Percentiles rank a stretch among this genome's conserved stretches.
Conservation (phyloP, 768 basidiomycete genomes). For the Lyophyllum atratum region DNA sequence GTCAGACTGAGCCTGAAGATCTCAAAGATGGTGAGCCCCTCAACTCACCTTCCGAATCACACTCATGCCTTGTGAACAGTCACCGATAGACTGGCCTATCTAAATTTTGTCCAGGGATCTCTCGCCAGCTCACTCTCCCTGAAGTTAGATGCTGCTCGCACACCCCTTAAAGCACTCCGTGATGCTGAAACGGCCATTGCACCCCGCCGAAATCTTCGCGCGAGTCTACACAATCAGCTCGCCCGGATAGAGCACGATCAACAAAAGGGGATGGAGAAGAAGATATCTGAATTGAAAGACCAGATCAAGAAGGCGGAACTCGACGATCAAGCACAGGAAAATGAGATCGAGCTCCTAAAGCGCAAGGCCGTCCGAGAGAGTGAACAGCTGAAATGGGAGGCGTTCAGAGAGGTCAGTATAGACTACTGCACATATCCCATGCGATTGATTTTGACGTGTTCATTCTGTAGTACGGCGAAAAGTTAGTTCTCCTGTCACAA, state of each 20-base stretch:
- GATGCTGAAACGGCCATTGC: slow-evolving; percentile 63
- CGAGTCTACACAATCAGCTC: slow-evolving; percentile 60
- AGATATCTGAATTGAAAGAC: slow-evolving; percentile 67
- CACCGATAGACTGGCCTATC: slow-evolving; percentile 78
- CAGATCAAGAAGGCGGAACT: slow-evolving; percentile 66
- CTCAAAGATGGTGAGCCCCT: slow-evolving; percentile 68
- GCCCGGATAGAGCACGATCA: slow-evolving; percentile 65
- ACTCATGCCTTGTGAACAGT: slow-evolving; percentile 40
- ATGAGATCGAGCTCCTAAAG: slow-evolving; percentile 70
- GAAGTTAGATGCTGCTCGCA: slow-evolving; percentile 65
- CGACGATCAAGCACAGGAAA: slow-evolving; percentile 68
- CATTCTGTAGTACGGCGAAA: slow-evolving; percentile 72
- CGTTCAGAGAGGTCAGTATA: slow-evolving; percentile 67
- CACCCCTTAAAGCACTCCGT: slow-evolving; percentile 69
- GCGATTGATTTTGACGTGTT: slow-evolving; percentile 1
- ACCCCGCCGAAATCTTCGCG: slow-evolving; percentile 65
- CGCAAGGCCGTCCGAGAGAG: slow-evolving; percentile 77
- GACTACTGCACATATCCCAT: neutral
- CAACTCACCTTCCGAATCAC: slow-evolving; percentile 8
- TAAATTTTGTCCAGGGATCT: slow-evolving; percentile 77
- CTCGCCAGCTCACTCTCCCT: slow-evolving; percentile 60
- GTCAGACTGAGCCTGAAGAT: slow-evolving; percentile 69
- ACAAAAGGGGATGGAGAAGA: slow-evolving; percentile 65
- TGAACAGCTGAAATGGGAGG: slow-evolving; percentile 79
- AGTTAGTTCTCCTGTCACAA: slow-evolving; percentile 72